Evolutionary conservation across 768 basidiomycete genomes (phyloP).

Genomic region (Tylopilus rubrobrunneus): DNA sequence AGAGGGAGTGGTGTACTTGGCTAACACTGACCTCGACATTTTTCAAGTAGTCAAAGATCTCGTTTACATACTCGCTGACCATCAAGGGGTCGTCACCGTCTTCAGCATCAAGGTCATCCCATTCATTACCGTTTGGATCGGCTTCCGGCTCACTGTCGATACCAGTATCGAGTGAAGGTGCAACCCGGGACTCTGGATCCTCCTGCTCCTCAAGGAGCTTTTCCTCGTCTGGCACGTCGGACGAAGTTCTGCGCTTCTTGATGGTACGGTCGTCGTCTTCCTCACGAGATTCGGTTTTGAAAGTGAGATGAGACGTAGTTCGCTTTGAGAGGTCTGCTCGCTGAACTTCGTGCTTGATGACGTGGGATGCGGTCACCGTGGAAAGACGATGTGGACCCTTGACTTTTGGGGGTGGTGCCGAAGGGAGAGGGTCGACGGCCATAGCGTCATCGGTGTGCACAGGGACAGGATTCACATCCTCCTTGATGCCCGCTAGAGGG

Average conservation of each 20-base stretch:
- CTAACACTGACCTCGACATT: slow-evolving; percentile 62
- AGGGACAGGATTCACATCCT: slow-evolving; percentile 15
- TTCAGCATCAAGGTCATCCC: slow-evolving; percentile 91
- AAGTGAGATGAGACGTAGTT: slow-evolving; percentile 31
- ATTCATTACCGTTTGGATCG: slow-evolving; percentile 61
- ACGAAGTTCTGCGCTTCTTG: slow-evolving; percentile 77
- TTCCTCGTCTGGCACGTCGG: slow-evolving; percentile 48
- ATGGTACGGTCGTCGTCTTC: slow-evolving; percentile 50
- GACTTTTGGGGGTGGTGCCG: slow-evolving; percentile 5
- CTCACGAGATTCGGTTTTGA: slow-evolving; percentile 39
- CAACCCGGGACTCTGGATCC: slow-evolving; percentile 29
- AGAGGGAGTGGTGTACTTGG: no score
- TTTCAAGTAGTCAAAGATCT: slow-evolving; percentile 91
- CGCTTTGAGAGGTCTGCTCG: slow-evolving; percentile 27
- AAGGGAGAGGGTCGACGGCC: slow-evolving; percentile 43
- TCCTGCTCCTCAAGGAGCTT: slow-evolving; percentile 43
- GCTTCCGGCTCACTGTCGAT: slow-evolving; percentile 54
- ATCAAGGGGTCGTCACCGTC: slow-evolving; percentile 93
- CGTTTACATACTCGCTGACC: slow-evolving; percentile 94
- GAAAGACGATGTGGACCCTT: slow-evolving; percentile 32
- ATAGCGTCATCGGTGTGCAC: slow-evolving; percentile 49
- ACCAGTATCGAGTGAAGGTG: slow-evolving; percentile 39
- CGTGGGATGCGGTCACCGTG: slow-evolving; percentile 6
- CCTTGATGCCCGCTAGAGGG: slow-evolving; percentile 29
- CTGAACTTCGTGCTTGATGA: slow-evolving; percentile 28